These are phyloP conservation scores for Gonium pectorale DNA, from an alignment of 139 green algal species.

Conservation along the genomic window DNA sequence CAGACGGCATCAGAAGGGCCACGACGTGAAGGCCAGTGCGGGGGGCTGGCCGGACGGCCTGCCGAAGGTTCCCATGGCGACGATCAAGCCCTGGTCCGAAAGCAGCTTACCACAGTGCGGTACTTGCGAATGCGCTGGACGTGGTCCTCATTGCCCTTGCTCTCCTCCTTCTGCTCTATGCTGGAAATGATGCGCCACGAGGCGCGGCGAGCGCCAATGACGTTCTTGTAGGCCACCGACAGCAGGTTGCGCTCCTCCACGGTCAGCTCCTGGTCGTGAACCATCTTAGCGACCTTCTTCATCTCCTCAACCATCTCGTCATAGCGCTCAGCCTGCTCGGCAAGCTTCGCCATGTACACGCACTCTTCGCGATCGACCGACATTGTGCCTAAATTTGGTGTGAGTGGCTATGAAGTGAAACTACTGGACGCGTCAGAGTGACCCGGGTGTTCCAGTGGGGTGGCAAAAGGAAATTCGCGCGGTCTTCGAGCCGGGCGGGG, in stretches of 20 bases:
- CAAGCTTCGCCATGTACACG: constrained; percentile 89
- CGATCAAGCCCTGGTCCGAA: constrained; percentile 39
- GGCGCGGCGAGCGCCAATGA: constrained; percentile 85
- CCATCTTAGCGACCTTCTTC: constrained; percentile 94
- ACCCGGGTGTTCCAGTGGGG: no score
- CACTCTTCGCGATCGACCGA: constrained; percentile 47
- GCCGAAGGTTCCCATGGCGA: not conserved
- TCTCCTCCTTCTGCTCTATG: constrained; percentile 99
- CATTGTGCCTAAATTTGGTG: constrained; percentile 28
- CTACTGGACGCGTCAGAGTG: no score
- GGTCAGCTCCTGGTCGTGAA: constrained; percentile 93
- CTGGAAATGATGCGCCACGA: constrained; percentile 97
- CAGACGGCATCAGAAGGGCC: not conserved
- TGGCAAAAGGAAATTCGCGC: no score
- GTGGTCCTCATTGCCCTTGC: constrained; percentile 97
- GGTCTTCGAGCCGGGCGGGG: no score
- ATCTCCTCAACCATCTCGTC: constrained; percentile 98
- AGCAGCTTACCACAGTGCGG: constrained; percentile 78
- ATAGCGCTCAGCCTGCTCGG: constrained; percentile 95
- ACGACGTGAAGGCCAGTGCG: not conserved
- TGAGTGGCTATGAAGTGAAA: no score
- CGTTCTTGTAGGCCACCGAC: constrained; percentile 98
- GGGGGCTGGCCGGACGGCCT: not conserved
- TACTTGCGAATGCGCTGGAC: constrained; percentile 96
- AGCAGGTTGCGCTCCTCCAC: constrained; percentile 99